Evolutionary conservation across 331 rosid genomes (phyloP), one percentile per base, ranked within the genome.

Genomic region (Rosa hybrid): DNA sequence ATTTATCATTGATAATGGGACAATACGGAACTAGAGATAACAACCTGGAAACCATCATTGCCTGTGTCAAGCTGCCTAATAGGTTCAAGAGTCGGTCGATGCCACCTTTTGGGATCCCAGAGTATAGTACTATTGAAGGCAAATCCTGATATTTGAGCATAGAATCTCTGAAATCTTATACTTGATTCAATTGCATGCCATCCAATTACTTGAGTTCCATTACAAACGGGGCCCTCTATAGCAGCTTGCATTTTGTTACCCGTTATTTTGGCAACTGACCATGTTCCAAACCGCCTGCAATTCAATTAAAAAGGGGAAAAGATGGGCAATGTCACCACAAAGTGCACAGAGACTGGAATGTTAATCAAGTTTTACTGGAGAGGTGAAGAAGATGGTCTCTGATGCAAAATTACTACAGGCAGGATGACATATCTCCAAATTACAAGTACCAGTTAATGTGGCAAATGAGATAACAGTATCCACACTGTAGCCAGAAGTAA

Each of bases 111-210:
- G 46, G 94, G 90, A 86, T 91, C 94, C 98, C 97, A 95, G 5
- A 95, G 88, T 81, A 92, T 88, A 10, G 98, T 89, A 83, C 98
- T 95, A 80, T 91, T 92, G 83, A 95, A 95, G 80, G 99, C 97
- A 83, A 95, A 93, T 67, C 99, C 98, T 5, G 93, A 75, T 78
- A 95, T 68, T 34, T 88, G 92, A 87, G 94, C 86, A 83, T 89
- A 90, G 81, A 95, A 94, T 77, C 97, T 87, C 70, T 69, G 84
- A 60, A 79, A 80, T 73, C 85, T 88, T 77, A 56, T 46, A 75
- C 80, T 70, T 73, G 90, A 76, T 69, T 89, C 96, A 83, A 72
- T 76, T 56, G 78, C 41, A 72, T 93, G 95, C 99, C 99, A 95
- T 76, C 99, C 99, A 54, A 89, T 86, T 53, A 95, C 96, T 88